Percentiles rank a stretch among this genome's conserved stretches.
phyloP scores from a whole-genome alignment of 1,139 yeast genomes.

The Zygosaccharomyces pseudobailii region DNA sequence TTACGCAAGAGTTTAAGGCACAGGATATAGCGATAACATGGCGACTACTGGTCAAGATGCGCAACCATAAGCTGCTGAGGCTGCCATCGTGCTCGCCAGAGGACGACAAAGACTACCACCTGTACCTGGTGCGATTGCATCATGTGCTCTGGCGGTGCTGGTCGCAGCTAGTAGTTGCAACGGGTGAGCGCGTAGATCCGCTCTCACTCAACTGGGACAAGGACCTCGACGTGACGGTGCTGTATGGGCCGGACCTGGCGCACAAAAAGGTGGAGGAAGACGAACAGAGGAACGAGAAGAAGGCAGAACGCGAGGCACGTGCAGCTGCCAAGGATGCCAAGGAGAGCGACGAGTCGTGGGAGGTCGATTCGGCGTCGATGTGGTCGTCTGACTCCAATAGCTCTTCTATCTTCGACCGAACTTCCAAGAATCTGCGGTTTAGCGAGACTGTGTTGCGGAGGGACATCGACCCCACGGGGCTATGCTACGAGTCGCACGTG shows the following conservation, averaged over 20 bases:
- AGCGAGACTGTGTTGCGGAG: slow-evolving; percentile 22
- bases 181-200: slow-evolving; percentile 24
- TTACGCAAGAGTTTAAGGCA: slow-evolving; percentile 21
- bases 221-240: slow-evolving; percentile 30
- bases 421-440: slow-evolving; percentile 15
- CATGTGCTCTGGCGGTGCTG: slow-evolving; percentile 35
- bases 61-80: slow-evolving; percentile 28
- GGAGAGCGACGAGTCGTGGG: background rate
- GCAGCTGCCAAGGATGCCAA: no score
- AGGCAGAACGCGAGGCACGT: no score
- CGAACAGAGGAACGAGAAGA: slow-evolving; percentile 1
- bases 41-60: slow-evolving; percentile 26
- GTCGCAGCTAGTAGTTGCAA: slow-evolving; percentile 22
- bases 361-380: background rate
- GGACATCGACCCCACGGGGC: slow-evolving; percentile 23
- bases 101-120: slow-evolving; percentile 26
- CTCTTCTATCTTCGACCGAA: slow-evolving; percentile 24
- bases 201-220: slow-evolving; percentile 32
- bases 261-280: background rate
- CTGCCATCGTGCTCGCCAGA: slow-evolving; percentile 32
- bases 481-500: slow-evolving; percentile 17
- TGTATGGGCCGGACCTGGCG: slow-evolving; percentile 32
- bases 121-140: slow-evolving; percentile 30
- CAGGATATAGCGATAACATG: slow-evolving; percentile 21
- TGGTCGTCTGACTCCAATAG: slow-evolving; percentile 19